Conservation (phyloP, 345 rosid genomes). For the Ailanthus altissimus region DNA sequence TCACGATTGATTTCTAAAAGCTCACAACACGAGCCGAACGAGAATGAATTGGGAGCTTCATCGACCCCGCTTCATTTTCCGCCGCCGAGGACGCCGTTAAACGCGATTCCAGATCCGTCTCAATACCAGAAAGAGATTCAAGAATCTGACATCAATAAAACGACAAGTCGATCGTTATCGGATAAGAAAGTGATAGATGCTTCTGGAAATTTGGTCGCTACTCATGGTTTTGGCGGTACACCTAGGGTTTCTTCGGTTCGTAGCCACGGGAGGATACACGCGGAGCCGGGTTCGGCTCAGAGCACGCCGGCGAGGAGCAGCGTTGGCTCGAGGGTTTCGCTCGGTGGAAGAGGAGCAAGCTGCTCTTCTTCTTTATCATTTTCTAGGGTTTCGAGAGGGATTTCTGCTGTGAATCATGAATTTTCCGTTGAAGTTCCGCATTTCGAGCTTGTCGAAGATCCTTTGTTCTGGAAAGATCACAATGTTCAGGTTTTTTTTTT, state of each 20-base stretch:
- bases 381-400: conserved; percentile 53
- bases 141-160: conserved; percentile 4
- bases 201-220: conserved; percentile 24
- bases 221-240: conserved; percentile 28
- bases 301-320: conserved; percentile 67
- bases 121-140: conserved; percentile 38
- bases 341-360: conserved; percentile 55
- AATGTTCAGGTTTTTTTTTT: conserved; percentile 74
- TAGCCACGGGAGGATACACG: conserved; percentile 51
- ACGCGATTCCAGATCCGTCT: conserved; percentile 75
- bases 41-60: conserved; percentile 58
- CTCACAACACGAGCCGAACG: conserved; percentile 45
- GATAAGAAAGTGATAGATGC: conserved; percentile 29
- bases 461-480: conserved; percentile 81
- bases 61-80: conserved; percentile 46
- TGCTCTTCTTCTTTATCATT: conserved; percentile 22
- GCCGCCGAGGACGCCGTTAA: conserved; percentile 71
- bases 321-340: conserved; percentile 51
- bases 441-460: conserved; percentile 76
- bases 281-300: conserved; percentile 71
- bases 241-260: conserved; percentile 39
- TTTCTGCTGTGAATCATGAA: conserved; percentile 44
- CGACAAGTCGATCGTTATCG: neutral
- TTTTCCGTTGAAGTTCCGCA: conserved; percentile 47
- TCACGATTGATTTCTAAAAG: conserved; percentile 31